Base-by-base conservation (phyloP, 257 asterid genomes). In the Solanum bulbocastanum region DNA sequence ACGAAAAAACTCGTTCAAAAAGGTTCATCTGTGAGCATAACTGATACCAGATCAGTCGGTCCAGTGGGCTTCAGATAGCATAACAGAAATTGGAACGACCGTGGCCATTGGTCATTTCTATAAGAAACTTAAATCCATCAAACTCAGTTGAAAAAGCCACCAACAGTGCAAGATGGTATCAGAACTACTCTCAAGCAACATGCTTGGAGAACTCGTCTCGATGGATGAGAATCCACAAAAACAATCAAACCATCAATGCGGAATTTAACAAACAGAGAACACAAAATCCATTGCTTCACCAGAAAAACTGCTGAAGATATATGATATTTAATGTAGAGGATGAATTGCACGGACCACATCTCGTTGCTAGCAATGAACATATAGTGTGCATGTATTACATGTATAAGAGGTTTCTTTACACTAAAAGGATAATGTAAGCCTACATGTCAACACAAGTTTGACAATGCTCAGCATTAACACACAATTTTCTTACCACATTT, bases 1-100 rank as follows among this genome's bases (percentile, higher is more conserved):
- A 93, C 86, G 91, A 93, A 90, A 33, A 79, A 94, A 94, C 93
- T 91, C 92, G 87, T 33, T 88, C 10, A 94, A 89, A 87, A 94
- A 90, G 88, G 93, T 92, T 39, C 90, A 88, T 35, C 60, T 86
- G 87, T 83, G 69, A 85, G 88, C 90, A 36, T 83, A 40, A 79
- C 88, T 13, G 11, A 56, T 32, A 33, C 4, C 25, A 71, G 40
- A 71, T 71, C 36, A 71, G 42, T 4, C 0, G 1, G 78, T 71
- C 25, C 78, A 33, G 42, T 16, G 14, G 42, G 14, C 25, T 16
- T 15, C 78, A 71, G 42, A 71, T 32, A 71, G 40, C 76, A 71
- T 32, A 15, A 30, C 11, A 14, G 39, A 69, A 69, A 44, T 49
- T 9, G 91, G 89, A 1, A 86, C 87, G 33, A 91, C 89, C 35